A percentile compares a stretch with the other conserved stretches of the same genome.
Conservation (phyloP, 495 filamentous ascomycete genomes). For the Neurospora sp. region DNA sequence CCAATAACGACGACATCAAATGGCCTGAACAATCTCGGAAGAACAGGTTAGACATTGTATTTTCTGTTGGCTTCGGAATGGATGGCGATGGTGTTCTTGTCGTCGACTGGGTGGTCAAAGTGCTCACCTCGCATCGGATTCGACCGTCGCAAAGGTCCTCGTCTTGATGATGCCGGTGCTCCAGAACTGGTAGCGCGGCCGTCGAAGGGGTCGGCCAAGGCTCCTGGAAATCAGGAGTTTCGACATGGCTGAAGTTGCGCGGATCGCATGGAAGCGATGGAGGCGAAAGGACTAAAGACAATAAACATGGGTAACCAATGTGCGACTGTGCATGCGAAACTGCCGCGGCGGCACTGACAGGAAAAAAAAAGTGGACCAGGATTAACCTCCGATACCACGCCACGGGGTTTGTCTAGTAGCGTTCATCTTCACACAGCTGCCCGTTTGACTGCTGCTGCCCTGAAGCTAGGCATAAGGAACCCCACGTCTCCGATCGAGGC, state of each 20-base stretch:
- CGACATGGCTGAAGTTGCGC: conserved; percentile 17
- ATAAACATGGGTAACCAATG: background rate
- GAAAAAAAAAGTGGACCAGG: background rate
- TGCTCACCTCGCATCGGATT: conserved; percentile 25
- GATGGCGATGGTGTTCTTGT: background rate
- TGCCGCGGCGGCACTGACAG: background rate
- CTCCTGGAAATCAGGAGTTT: conserved; percentile 25
- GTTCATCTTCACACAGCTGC: background rate
- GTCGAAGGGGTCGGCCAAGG: conserved; percentile 16
- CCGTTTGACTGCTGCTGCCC: background rate
- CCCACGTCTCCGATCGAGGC: background rate
- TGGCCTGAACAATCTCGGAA: conserved; percentile 35
- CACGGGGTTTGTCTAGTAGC: background rate
- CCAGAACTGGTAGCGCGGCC: background rate
- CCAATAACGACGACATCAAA: conserved; percentile 95
- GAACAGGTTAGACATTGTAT: background rate
- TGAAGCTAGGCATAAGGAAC: background rate
- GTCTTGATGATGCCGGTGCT: background rate
- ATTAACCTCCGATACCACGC: background rate
- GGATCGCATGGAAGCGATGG: background rate
- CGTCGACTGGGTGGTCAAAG: background rate
- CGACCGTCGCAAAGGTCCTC: conserved; percentile 29
- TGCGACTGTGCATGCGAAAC: background rate
- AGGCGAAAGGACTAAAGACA: background rate
- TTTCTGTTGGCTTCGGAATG: background rate